Evolutionary conservation across 495 filamentous ascomycete genomes (phyloP).

Genomic region (Tuber magnatum): DNA sequence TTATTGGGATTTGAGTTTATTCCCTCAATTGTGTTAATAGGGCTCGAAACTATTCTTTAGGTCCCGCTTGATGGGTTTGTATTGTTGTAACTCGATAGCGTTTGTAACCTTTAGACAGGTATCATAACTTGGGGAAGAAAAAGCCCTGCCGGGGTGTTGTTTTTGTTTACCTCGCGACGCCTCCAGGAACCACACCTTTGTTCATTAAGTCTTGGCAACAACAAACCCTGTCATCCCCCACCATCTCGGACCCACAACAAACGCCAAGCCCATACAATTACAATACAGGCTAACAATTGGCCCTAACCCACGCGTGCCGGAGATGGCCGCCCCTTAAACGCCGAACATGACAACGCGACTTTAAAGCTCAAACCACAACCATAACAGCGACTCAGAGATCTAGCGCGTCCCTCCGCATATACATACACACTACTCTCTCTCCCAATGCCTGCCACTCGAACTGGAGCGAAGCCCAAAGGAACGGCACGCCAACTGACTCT

Average conservation of each 20-base stretch:
- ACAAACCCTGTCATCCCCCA: neutral
- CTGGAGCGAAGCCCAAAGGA: neutral
- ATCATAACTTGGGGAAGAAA: conserved; percentile 2
- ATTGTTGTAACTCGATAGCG: conserved; percentile 3
- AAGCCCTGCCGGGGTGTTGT: conserved; percentile 26
- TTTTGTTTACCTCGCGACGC: conserved; percentile 37
- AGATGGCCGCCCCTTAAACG: neutral
- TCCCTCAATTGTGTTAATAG: neutral
- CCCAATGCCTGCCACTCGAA: neutral
- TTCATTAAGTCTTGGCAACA: neutral
- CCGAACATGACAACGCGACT: neutral
- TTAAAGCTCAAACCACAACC: neutral
- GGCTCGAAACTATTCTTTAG: neutral
- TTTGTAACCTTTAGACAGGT: conserved; percentile 5
- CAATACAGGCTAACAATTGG: neutral
- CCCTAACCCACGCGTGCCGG: neutral
- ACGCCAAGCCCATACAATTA: neutral
- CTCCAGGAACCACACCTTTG: conserved; percentile 4
- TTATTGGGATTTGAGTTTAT: neutral
- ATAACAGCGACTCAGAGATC: neutral
- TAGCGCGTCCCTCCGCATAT: neutral
- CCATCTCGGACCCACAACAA: neutral
- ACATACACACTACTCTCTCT: neutral
- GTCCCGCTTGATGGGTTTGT: neutral
- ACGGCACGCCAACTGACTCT: neutral